Evolutionary conservation across 2,329 filamentous ascomycete genomes (phyloP).

Genomic region (Fusarium subglutinans): DNA sequence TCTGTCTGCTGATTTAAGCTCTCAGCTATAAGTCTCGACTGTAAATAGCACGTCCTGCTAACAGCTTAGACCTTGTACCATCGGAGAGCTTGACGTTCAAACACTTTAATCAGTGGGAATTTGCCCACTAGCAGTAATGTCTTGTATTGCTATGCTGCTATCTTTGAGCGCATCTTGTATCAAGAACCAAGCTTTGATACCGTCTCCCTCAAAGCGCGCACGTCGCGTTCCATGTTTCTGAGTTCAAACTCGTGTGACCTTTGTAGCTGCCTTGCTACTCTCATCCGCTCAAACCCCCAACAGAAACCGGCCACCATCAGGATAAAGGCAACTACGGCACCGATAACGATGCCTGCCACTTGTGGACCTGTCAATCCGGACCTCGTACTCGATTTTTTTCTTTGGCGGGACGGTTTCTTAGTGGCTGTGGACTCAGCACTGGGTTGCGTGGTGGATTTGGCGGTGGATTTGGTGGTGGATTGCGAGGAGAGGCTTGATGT

Average conservation of each 20-base stretch:
- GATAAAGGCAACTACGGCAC: too few relatives aligned
- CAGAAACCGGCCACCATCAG: neutral
- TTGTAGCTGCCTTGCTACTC: neutral
- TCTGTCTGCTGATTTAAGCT: too few relatives aligned
- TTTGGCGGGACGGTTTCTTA: rapidly evolving
- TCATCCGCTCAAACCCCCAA: neutral
- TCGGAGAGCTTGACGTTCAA: neutral
- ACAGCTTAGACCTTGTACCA: too few relatives aligned
- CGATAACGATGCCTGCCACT: neutral
- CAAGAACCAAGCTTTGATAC: neutral
- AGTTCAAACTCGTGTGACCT: neutral
- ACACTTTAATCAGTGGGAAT: neutral
- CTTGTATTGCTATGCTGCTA: neutral
- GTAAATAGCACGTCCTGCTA: too few relatives aligned
- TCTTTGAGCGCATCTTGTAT: neutral
- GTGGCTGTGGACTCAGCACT: neutral
- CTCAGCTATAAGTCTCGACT: too few relatives aligned
- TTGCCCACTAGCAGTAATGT: neutral
- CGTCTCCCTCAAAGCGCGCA: neutral
- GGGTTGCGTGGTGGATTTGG: too few relatives aligned
- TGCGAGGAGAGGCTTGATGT: too few relatives aligned
- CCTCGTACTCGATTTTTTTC: neutral
- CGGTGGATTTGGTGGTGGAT: too few relatives aligned
- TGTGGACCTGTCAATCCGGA: neutral
- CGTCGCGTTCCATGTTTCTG: neutral